Percentiles rank a stretch among this genome's conserved stretches.
Conservation (phyloP, 345 rosid species). For the Gossypioides kirkii region DNA sequence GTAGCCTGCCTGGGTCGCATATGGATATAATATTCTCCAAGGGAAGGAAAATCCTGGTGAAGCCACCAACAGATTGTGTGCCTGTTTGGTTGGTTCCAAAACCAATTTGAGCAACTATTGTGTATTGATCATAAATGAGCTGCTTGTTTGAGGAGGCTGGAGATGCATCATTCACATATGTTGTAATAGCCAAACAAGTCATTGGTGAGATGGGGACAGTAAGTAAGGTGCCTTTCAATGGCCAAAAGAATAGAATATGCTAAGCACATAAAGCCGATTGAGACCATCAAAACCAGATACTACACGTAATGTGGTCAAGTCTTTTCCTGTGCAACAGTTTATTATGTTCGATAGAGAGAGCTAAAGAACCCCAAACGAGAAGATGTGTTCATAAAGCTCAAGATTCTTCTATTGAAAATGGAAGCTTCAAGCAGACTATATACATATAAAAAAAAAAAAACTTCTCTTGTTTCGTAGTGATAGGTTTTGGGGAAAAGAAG, state of each 20-base stretch:
- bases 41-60: neutral
- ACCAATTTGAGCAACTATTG: neutral
- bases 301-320: neutral
- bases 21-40: conserved; percentile 1
- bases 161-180: neutral
- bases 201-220: conserved; percentile 2
- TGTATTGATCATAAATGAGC: neutral
- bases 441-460: too few species aligned
- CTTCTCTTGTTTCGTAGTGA: neutral
- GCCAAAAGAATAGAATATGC: conserved; percentile 31
- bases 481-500: conserved; percentile 12
- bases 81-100: neutral
- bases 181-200: neutral
- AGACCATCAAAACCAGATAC: conserved; percentile 21
- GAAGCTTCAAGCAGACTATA: conserved; percentile 29
- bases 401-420: conserved; percentile 26
- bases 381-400: conserved; percentile 16
- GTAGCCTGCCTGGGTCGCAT: neutral
- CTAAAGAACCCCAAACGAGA: conserved; percentile 5
- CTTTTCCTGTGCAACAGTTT: conserved; percentile 14
- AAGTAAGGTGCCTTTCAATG: conserved; percentile 19
- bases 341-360: conserved; percentile 16
- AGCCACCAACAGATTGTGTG: neutral
- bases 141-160: conserved; percentile 1
- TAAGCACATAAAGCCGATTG: conserved; percentile 19